Evolutionary conservation across 2,329 filamentous ascomycete genomes (phyloP).

Genomic region (Monilinia fructicola): DNA sequence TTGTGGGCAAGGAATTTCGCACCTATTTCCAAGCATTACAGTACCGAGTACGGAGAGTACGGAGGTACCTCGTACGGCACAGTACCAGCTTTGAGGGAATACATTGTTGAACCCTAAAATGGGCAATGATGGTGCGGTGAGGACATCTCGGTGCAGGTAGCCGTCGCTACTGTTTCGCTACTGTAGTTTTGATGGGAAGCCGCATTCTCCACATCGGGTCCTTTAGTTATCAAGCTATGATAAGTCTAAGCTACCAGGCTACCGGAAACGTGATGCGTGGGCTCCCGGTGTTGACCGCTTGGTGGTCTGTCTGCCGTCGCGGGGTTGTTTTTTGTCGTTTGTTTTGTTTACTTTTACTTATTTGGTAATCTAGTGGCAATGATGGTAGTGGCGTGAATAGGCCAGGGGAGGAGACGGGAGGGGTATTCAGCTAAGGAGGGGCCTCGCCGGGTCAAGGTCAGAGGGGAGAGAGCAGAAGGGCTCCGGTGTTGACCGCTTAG

Average conservation of each 20-base stretch:
- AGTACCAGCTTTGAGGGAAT: background rate
- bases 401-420: background rate
- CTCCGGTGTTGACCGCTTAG: conserved; percentile 9
- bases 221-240: conserved; percentile 1
- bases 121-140: conserved; percentile 17
- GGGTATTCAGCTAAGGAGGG: background rate
- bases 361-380: background rate
- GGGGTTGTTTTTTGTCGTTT: conserved; percentile 4
- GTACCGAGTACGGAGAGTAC: conserved; percentile 2
- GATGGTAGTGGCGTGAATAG: conserved; percentile 13
- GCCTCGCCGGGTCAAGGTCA: background rate
- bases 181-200: conserved; percentile 11
- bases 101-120: background rate
- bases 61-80: background rate
- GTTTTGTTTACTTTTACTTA: conserved; percentile 3
- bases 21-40: conserved; percentile 15
- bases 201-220: conserved; percentile 12
- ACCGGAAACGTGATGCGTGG: conserved; percentile 18
- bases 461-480: background rate
- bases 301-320: conserved; percentile 11
- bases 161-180: conserved; percentile 14
- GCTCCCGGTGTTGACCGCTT: conserved; percentile 19
- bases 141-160: conserved; percentile 19
- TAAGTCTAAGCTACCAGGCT: background rate
- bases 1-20: conserved; percentile 6